Evolutionary conservation across 352 stramenopile species (phyloP).

Genomic region (Aphanomyces euteiches): DNA sequence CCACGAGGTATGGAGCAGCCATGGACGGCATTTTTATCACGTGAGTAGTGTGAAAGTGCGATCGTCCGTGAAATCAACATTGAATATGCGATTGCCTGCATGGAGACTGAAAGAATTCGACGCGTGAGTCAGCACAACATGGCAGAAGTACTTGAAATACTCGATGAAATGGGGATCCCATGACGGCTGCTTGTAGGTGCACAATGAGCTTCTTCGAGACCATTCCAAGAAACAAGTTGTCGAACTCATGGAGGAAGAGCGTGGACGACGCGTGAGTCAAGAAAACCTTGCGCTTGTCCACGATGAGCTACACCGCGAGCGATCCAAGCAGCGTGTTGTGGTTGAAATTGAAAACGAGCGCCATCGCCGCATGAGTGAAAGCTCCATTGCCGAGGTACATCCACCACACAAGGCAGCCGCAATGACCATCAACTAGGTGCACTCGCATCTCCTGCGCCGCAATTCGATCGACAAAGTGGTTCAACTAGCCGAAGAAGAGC

Average conservation of each 20-base stretch:
- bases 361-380: conserved; percentile 24
- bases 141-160: conserved; percentile 29
- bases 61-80: conserved; percentile 75
- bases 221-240: conserved; percentile 20
- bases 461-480: conserved; percentile 18
- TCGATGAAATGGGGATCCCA: not conserved
- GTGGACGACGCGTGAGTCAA: conserved; percentile 23
- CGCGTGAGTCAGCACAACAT: conserved; percentile 63
- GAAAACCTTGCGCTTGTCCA: conserved; percentile 5
- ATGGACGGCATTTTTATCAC: not conserved
- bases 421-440: not conserved
- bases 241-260: conserved; percentile 25
- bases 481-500: conserved; percentile 1
- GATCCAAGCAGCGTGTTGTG: conserved; percentile 7
- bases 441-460: not conserved
- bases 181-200: not conserved
- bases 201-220: conserved; percentile 22
- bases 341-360: conserved; percentile 23
- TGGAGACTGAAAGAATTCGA: conserved; percentile 59
- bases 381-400: conserved; percentile 39
- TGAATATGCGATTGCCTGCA: conserved; percentile 53
- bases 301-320: conserved; percentile 17
- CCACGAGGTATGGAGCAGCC: conserved; percentile 35
- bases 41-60: conserved; percentile 43
- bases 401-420: not conserved